Percentiles rank a stretch among this genome's conserved stretches.
Conservation (phyloP, 2,329 filamentous ascomycete genomes). For the Trichoderma simmonsii region DNA sequence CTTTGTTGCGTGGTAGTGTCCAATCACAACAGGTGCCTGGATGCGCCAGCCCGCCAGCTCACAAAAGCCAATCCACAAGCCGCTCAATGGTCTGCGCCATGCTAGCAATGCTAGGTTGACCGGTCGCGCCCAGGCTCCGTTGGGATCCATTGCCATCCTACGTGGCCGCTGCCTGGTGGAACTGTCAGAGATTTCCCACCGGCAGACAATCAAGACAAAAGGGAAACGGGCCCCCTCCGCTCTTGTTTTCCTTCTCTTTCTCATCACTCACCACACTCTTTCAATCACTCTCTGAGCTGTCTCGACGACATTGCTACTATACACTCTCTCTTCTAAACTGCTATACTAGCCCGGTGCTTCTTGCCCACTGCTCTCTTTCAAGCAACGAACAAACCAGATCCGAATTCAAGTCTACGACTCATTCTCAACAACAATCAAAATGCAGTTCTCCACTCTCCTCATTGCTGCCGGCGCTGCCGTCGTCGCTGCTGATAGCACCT, state of each 20-base stretch:
- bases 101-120: constrained; percentile 10
- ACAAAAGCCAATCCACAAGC: constrained; percentile 5
- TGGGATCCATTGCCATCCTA: constrained; percentile 11
- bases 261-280: constrained; percentile 10
- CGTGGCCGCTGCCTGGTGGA: constrained; percentile 17
- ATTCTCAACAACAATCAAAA: constrained; percentile 32
- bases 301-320: constrained; percentile 9
- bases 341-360: constrained; percentile 2
- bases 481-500: constrained; percentile 32
- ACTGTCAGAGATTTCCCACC: constrained; percentile 19
- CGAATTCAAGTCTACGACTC: background rate
- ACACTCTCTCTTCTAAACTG: constrained; percentile 3
- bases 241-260: background rate
- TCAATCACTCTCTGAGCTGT: constrained; percentile 6
- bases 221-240: constrained; percentile 3
- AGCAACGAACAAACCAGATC: background rate
- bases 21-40: constrained; percentile 26
- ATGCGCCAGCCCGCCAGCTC: constrained; percentile 17
- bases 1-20: constrained; percentile 5
- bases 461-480: constrained; percentile 38
- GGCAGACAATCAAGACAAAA: constrained; percentile 11
- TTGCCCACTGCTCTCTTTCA: constrained; percentile 9
- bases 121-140: constrained; percentile 12
- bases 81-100: constrained; percentile 18
- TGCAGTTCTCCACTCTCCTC: constrained; percentile 46